Conservation (phyloP, 305 asterid genomes). For the Fraxinus xanthoxyloides region DNA sequence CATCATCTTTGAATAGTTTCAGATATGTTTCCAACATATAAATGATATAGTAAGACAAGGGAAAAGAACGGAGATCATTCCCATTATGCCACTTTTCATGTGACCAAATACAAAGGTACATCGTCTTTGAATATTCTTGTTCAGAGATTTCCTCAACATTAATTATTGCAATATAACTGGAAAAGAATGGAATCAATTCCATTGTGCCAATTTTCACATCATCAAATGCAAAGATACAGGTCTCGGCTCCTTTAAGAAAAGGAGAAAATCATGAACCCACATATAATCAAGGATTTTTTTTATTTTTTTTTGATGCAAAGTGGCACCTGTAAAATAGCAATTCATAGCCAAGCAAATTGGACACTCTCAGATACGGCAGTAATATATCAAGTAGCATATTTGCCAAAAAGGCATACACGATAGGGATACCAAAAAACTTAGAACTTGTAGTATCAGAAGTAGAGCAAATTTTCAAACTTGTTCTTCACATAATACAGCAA, state of each 20-base stretch:
- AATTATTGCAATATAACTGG: background rate
- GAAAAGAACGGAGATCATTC: background rate
- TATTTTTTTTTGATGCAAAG: background rate
- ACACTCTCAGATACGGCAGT: background rate
- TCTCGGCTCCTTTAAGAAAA: background rate
- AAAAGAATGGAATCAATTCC: background rate
- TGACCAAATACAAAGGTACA: background rate
- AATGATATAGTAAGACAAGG: background rate
- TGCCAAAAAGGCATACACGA: conserved; percentile 3
- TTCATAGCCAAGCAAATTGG: background rate
- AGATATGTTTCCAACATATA: background rate
- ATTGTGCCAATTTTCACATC: background rate
- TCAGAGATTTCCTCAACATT: background rate
- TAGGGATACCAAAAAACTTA: conserved; percentile 20
- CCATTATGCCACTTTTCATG: background rate
- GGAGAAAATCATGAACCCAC: background rate
- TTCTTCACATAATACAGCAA: conserved; percentile 55
- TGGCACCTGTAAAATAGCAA: background rate
- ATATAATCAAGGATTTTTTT: background rate
- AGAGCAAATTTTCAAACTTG: conserved; percentile 31
- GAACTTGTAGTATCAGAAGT: conserved; percentile 11
- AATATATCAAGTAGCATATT: background rate
- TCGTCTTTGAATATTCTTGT: background rate
- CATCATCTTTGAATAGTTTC: background rate
- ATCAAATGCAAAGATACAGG: background rate